Conservation (phyloP, 768 basidiomycete genomes). For the Amanita rubescens region DNA sequence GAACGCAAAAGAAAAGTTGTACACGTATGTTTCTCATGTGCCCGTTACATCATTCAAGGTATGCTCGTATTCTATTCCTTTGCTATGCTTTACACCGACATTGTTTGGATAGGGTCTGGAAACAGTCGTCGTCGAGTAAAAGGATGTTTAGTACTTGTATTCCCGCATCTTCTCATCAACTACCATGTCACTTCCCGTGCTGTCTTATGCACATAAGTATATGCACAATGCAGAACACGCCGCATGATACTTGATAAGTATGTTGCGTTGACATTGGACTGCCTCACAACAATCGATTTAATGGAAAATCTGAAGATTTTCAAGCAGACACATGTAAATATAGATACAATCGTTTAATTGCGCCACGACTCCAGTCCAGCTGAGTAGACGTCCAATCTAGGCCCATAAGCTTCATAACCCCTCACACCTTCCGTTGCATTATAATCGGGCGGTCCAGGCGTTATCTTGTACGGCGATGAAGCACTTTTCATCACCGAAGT, state of each 20-base stretch:
- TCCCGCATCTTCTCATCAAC: background rate
- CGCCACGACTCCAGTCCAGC: background rate
- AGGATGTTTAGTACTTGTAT: background rate
- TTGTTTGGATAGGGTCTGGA: background rate
- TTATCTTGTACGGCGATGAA: slow-evolving; percentile 19
- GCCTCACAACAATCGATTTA: background rate
- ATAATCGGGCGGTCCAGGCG: slow-evolving; percentile 23
- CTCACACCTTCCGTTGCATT: background rate
- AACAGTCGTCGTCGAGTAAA: slow-evolving; percentile 4
- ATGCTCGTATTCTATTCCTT: slow-evolving; percentile 16
- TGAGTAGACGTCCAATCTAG: slow-evolving; percentile 3
- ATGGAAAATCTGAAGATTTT: background rate
- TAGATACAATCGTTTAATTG: background rate
- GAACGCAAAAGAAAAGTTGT: slow-evolving; percentile 97
- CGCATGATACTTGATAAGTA: background rate
- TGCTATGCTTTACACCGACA: background rate
- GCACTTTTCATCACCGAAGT: slow-evolving; percentile 24
- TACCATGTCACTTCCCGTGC: background rate
- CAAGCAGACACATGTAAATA: background rate
- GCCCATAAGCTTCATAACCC: slow-evolving; percentile 2
- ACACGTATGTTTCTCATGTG: slow-evolving; percentile 82
- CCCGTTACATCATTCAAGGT: slow-evolving; percentile 82
- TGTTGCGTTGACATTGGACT: no score
- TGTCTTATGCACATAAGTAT: background rate
- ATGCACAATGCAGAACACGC: background rate